These are phyloP conservation scores for Leccinum sublutescens DNA, from an alignment of 768 basidiomycete genomes.

Conservation along the genomic window DNA sequence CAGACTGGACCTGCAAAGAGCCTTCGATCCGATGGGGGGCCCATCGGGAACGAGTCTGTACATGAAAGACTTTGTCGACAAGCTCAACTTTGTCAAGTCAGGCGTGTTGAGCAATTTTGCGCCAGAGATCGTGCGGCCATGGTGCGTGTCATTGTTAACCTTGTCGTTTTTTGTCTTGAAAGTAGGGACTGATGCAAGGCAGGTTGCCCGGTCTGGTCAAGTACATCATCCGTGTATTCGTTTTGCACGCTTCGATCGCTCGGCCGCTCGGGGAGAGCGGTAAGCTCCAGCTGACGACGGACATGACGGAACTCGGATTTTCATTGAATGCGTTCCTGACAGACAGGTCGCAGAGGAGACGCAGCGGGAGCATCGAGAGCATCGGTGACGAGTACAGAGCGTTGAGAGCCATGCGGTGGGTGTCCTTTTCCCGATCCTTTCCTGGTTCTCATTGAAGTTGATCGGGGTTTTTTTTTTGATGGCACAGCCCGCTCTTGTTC, in stretches of 20 bases:
- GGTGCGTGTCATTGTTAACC: constrained; percentile 43
- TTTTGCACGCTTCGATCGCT: constrained; percentile 92
- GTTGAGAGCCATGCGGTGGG: constrained; percentile 82
- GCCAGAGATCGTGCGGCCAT: constrained; percentile 68
- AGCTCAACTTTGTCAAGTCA: constrained; percentile 68
- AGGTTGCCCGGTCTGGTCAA: constrained; percentile 71
- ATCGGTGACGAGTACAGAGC: constrained; percentile 87
- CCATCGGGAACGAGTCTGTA: constrained; percentile 64
- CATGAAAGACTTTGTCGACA: constrained; percentile 82
- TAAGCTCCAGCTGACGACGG: constrained; percentile 90
- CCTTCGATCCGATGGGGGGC: constrained; percentile 60
- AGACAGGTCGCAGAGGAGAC: constrained; percentile 54
- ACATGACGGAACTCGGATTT: constrained; percentile 97
- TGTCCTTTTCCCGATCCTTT: background rate
- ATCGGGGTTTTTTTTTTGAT: background rate
- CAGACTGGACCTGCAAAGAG: constrained; percentile 76
- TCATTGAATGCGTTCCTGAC: constrained; percentile 77
- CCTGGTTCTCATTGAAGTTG: background rate
- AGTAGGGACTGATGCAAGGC: background rate
- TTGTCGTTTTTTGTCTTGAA: background rate
- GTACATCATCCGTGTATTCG: constrained; percentile 81
- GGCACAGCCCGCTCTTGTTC: too few species aligned
- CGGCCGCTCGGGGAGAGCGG: constrained; percentile 89
- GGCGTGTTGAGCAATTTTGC: constrained; percentile 78
- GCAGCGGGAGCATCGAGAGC: constrained; percentile 64